These are phyloP conservation scores for Dryas alaskensis DNA, from an alignment of 306 rosid species.

Conservation along the genomic window DNA sequence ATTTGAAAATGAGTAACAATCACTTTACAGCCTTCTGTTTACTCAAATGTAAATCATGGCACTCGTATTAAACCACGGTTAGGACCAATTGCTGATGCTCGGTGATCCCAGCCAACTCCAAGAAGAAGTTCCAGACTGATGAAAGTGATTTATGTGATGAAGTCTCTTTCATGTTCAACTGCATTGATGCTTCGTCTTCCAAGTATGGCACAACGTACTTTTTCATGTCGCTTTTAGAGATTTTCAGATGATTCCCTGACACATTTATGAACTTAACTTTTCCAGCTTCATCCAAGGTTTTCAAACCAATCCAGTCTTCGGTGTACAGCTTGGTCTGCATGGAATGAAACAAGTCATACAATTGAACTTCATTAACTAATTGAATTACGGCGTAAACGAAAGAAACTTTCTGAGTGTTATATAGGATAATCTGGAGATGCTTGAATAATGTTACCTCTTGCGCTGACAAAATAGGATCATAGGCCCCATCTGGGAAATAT, in stretches of 20 bases:
- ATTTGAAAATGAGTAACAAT: background rate
- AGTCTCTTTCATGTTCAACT: constrained; percentile 9
- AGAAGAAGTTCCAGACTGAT: constrained; percentile 24
- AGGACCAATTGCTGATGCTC: constrained; percentile 11
- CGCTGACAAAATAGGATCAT: constrained; percentile 43
- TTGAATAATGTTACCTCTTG: constrained; percentile 46
- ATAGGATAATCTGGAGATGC: too few species aligned
- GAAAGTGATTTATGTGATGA: constrained; percentile 22
- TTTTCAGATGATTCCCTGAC: constrained; percentile 58
- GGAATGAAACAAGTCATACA: constrained; percentile 15
- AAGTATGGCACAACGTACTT: constrained; percentile 64
- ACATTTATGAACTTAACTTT: constrained; percentile 64
- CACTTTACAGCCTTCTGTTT: background rate
- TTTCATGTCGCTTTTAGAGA: constrained; percentile 56
- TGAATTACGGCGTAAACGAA: too few species aligned
- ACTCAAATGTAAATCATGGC: background rate
- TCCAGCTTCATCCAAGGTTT: constrained; percentile 73
- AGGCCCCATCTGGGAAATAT: constrained; percentile 60
- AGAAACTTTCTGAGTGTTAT: too few species aligned
- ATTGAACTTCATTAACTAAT: too few species aligned
- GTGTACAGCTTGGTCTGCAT: constrained; percentile 71
- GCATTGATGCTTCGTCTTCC: constrained; percentile 38
- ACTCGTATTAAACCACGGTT: background rate
- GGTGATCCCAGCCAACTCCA: constrained; percentile 19
- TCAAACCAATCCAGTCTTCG: constrained; percentile 92